Conservation (phyloP, 805 yeast genomes). For the Wickerhamiella sergipiensis region DNA sequence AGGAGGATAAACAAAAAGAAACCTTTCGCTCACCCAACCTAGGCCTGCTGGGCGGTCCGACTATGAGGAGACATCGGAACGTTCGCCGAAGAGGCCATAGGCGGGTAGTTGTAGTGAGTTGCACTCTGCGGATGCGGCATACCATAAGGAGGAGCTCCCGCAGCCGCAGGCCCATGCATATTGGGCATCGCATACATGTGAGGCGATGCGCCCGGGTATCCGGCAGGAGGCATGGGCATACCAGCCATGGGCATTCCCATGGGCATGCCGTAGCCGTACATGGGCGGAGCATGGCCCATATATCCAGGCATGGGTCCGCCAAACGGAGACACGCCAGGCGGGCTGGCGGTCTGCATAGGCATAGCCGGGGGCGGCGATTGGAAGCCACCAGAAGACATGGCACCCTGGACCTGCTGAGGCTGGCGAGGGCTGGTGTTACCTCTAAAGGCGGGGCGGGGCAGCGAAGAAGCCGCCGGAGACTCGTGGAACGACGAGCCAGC, state of each 20-base stretch:
- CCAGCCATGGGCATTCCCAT: not conserved
- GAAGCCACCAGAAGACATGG: not conserved
- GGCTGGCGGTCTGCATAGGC: not conserved
- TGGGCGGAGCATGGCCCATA: not conserved
- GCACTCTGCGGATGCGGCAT: not conserved
- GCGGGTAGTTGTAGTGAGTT: not conserved
- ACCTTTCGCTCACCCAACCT: not conserved
- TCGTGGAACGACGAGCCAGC: constrained; percentile 17
- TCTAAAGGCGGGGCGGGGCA: constrained; percentile 21
- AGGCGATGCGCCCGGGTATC: not conserved
- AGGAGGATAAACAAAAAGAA: not conserved
- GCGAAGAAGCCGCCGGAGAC: constrained; percentile 18
- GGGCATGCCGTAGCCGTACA: not conserved
- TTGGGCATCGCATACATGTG: not conserved
- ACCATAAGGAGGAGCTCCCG: not conserved
- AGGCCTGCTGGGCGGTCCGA: not conserved
- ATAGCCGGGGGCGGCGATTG: not conserved
- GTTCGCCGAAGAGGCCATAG: not conserved
- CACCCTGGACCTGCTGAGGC: not conserved
- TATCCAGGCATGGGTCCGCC: not conserved
- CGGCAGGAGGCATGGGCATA: not conserved
- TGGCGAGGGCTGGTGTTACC: not conserved
- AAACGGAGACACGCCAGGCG: not conserved
- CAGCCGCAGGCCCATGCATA: not conserved
- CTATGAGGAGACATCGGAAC: not conserved